Evolutionary conservation across 768 basidiomycete species (phyloP), one percentile per base, ranked within the genome.

Genomic region (Hypholoma sublateritium): DNA sequence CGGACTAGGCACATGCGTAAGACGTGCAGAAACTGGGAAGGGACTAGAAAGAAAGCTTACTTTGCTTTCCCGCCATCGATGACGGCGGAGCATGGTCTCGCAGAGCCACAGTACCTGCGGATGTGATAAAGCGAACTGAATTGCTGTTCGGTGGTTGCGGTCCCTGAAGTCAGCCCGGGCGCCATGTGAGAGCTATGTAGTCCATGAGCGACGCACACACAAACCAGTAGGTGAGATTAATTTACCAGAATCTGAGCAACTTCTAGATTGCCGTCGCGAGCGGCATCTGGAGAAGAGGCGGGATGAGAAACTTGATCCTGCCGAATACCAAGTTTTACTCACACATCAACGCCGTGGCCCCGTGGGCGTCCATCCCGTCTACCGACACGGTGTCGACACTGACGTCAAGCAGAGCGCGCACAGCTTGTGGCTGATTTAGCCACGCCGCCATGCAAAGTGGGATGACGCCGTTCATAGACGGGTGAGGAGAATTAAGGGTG

Each of bases 281-380:
- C 82, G 28, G 90, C 89, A 71, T 92, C 90, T 93, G 67, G 55
- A 55, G 59, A 56, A 50, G 51, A 60, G 59, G 56, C 44, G 56
- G 54, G 47, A 54, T 67, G 60, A 67, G 65, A 50, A 53, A 56
- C 53, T 44, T 63, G 54, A 60, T 48, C 53, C 32, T 58, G 46
- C 16, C 53, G 50, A 58, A 47, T 57, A 61, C 37, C 41, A 59
- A 53, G 44, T 16, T 36, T 44, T 25, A 76, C 86, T 74, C 77
- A 93, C 90, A 93, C 90, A 93, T 93, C 58, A 93, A 76, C 5
- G 90, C 84, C 24, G 90, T 93, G 21, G 87, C 89, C 6, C 88
- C 88, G 64, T 87, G 83, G 21, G 80, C 72, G 65, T 93, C 90
- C 75, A 84, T 81, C 32, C 85, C 88, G 61, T 92, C 86, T 3